Evolutionary conservation across 2,329 filamentous ascomycete species (phyloP), one percentile per base, ranked within the genome.

Genomic region (Scleromitrula shiraiana): DNA sequence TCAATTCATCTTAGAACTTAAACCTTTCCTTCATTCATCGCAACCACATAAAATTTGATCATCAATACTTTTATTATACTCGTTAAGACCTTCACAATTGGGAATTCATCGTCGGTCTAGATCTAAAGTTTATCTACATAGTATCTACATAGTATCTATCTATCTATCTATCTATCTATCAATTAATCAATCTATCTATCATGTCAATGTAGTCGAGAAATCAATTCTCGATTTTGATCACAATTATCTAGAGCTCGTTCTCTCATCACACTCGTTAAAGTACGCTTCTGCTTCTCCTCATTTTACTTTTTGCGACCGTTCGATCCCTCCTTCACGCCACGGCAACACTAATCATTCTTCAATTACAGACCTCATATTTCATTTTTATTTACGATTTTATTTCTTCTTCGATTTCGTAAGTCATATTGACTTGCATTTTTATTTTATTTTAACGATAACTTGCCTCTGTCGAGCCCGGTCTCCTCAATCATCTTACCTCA

Each of bases 401-500:
- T 20, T 38, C 19, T 22, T 35, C 9, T 12, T 38, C 9, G 9
- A 22, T 15, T 24, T 26, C 37, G 7, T 36, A 17, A 7, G 10
- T 7, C 17, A 17, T 20, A 17, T 36, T 20, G 26, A 29, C 12
- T 15, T 8, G 7, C 32, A 7, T 15, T n/a, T 35, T 35, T 35
- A n/a, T 15, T 36, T 36, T 17, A 17, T 9, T 17, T 17, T 36
- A n/a, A 20, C 33, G 33, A 36, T 36, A 17, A 9, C n/a, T 20
- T 4, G 6, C 10, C n/a, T 19, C n/a, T 36, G 17, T 36, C 17
- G 33, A 36, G 33, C 33, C n/a, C n/a, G 33, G 33, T 36, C 33
- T 36, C 33, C 26, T 29, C 26, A 12, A 29, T 29, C 26, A 29
- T 29, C 26, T 12, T 52, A 52, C 43, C 30, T n/a, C n/a, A n/a